Base-by-base conservation (phyloP, 2,329 filamentous ascomycete species). In the Mollisia scopiformis region DNA sequence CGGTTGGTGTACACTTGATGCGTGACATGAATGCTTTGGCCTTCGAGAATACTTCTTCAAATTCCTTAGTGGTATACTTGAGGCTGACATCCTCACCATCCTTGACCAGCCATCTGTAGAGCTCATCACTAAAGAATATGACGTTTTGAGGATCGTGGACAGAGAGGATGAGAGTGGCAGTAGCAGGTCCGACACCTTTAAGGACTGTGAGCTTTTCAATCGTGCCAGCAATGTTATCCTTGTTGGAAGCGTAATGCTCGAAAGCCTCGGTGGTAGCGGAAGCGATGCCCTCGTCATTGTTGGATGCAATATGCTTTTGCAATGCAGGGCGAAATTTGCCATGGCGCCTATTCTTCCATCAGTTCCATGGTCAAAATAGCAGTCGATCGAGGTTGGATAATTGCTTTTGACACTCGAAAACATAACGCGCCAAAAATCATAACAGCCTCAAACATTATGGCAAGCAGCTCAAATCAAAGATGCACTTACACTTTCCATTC, bases 51-150 rank as follows among this genome's bases (percentile, higher is more conserved):
- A 94, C 72, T n/a, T 76, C 74, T 41, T 77, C 73, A 67, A 93
- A 94, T 75, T 93, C 90, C 66, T 86, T 87, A 21, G 77, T 74
- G 43, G 81, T 88, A 75, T 95, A 95, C 74, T 88, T 90, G 72
- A 92, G 87, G 25, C 78, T 75, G 0, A 70, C 75, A 57, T 77
- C 81, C 41, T 77, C 75, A 0, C 80, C 80, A n/a, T 75, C 73
- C 71, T 83, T 84, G 69, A 84, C 84, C 6, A 89, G 75, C 90
- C 90, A 94, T 66, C 87, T 83, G 71, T 88, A 94, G 3, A 88
- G 81, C 75, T 95, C 91, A 70, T 96, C 92, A 2, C 88, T 90
- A 75, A 94, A 94, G 79, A 94, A 94, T 1, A 90, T 82, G 52
- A 88, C 80, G 13, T 76, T 75, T 0, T 78, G 74, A 0, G 88